Base-by-base conservation (phyloP, 768 basidiomycete species). In the Leccinellum luteum region DNA sequence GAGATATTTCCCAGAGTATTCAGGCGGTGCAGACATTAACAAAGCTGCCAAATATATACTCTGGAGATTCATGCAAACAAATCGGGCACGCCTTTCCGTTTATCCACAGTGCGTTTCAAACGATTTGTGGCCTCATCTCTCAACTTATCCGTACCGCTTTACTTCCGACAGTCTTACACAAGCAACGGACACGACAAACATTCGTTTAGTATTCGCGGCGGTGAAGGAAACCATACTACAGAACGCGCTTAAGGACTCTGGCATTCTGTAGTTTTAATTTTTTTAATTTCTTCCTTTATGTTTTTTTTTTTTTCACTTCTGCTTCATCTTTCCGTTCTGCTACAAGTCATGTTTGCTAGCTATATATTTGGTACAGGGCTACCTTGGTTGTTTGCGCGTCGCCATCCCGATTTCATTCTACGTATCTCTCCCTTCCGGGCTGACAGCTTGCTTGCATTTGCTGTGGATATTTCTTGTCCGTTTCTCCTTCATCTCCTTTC, bases 21-120 rank as follows among this genome's bases (percentile, higher is more conserved):
- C 90, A 1, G 92, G 92, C 31, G 92, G 92, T 4, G 73, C 86
- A 4, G 91, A 95, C 66, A 90, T 95, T 71, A 94, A 93, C 76
- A 95, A 95, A 72, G 93, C 92, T 2, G 92, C 94, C 0, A 94
- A 94, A 64, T 96, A 92, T 62, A 94, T 98, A 53, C 76, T 98
- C 35, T 97, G 93, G 94, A 78, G 90, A 66, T 98, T 96, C 65
- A 94, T 94, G 81, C 92, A 96, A 72, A 87, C 90, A 55, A 96
- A 95, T 64, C 76, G 89, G 21, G 90, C 90, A 54, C 73, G 86
- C 52, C 73, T 95, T 63, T 92, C 87, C 56, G 90, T 97, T 19
- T 97, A 95, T 72, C 94, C 94, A 3, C 94, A 97, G 90, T 90
- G 60, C 34, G 88, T 80, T 13, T 34, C 23, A 28, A 34, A n/a